Evolutionary conservation across 176 grass and related monocot genomes (phyloP).

Genomic region (Dactylis glomerata): DNA sequence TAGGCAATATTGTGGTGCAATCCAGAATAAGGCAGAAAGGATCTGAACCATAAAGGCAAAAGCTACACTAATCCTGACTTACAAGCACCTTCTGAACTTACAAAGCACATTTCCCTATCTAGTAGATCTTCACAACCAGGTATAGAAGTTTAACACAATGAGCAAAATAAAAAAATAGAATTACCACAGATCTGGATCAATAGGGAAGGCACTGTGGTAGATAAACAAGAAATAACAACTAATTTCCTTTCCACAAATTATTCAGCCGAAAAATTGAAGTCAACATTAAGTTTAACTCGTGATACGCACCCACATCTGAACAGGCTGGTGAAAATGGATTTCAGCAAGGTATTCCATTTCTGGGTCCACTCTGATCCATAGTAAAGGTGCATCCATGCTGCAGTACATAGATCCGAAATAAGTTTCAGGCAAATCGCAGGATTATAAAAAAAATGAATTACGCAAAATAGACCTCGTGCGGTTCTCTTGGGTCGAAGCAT

Average conservation of each 20-base stretch:
- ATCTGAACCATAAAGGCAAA: not conserved
- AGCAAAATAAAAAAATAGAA: not conserved
- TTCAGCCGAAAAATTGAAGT: conserved; percentile 10
- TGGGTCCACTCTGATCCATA: conserved; percentile 91
- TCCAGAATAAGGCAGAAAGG: not conserved
- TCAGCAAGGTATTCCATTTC: conserved; percentile 99
- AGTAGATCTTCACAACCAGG: not conserved
- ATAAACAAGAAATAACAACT: conserved; percentile 1
- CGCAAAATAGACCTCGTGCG: conserved; percentile 60
- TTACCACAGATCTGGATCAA: not conserved
- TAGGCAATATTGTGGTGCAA: not conserved
- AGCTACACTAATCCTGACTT: not conserved
- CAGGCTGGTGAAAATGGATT: conserved; percentile 90
- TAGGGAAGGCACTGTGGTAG: not conserved
- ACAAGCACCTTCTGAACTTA: not conserved
- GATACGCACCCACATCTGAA: conserved; percentile 95
- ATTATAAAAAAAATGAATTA: not conserved
- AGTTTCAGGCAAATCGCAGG: not conserved
- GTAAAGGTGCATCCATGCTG: conserved; percentile 89
- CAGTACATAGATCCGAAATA: conserved; percentile 22
- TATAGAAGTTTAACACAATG: not conserved
- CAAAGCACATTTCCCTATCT: not conserved
- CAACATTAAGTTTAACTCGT: conserved; percentile 8
- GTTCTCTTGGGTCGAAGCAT: conserved; percentile 74
- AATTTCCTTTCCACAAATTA: conserved; percentile 9